Base-by-base conservation (phyloP, 2,329 filamentous ascomycete species). In the Dryadomyces sulphureus region DNA sequence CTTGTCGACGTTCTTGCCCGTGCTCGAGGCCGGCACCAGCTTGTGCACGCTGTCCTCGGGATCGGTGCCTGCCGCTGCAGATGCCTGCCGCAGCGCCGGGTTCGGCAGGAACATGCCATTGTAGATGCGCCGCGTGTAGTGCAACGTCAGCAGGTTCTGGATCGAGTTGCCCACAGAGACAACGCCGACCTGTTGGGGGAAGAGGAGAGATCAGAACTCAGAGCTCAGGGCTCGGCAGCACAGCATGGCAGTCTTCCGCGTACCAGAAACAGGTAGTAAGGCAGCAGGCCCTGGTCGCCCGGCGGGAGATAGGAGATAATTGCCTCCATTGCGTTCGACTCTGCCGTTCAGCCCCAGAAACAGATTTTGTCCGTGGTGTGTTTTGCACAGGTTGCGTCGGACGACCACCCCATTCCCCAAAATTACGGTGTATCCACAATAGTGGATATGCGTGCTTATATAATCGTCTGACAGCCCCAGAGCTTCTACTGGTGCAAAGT, bases 101-200 rank as follows among this genome's bases (percentile, higher is more conserved):
- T 75, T 76, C 45, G 65, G 62, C 19, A 78, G 63, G 55, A 77
- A 78, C 52, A 65, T 65, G 50, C 79, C 79, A 54, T 81, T 77
- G 70, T 96, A 98, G 58, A 96, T 77, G 61, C 86, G 82, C n/a
- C 81, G 78, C 7, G 88, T 88, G 66, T 85, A 93, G 61, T 79
- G 72, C 4, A 89, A 72, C 17, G 87, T 93, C 32, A 68, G 57
- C 65, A 94, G 93, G 59, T 84, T 79, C 69, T 95, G 89, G 41
- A 93, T 60, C 32, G 79, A 83, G 70, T 98, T 98, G 57, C 77
- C 81, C 49, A 92, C 71, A 25, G 90, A 87, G 48, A 93, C 75
- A 47, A 88, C 59, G 47, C 87, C 87, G 59, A 94, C 75, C 90
- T 95, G 53, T 22, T 42, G 4, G 22, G 14, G 5, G 1, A 42